Percentiles rank a stretch among this genome's conserved stretches.
phyloP scores from a whole-genome alignment of 208 protist species.

The Naegleria fowleri region DNA sequence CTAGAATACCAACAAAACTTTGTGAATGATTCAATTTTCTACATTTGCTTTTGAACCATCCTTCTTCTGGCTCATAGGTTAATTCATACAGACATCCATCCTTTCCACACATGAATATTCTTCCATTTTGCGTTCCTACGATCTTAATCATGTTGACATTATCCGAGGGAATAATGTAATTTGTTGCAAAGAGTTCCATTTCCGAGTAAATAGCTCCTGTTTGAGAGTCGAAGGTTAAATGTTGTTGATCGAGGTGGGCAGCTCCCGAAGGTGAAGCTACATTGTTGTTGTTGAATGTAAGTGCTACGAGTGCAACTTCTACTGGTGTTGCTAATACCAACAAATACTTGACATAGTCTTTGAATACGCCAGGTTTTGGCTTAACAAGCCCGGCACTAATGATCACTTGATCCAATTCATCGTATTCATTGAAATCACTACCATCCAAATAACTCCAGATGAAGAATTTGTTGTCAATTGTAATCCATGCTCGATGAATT shows the following conservation, averaged over 20 bases:
- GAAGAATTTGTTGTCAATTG: conserved; percentile 49
- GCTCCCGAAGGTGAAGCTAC: neutral
- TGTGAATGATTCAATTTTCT: conserved; percentile 34
- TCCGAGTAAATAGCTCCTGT: neutral
- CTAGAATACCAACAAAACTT: neutral
- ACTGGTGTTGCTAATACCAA: conserved; percentile 44
- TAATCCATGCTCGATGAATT: conserved; percentile 50
- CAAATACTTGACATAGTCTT: conserved; percentile 41
- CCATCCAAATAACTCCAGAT: conserved; percentile 49
- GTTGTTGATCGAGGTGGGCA: neutral
- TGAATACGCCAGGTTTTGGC: conserved; percentile 44
- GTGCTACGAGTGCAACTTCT: conserved; percentile 42
- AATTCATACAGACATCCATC: conserved; percentile 54
- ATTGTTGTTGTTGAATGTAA: conserved; percentile 33
- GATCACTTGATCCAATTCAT: conserved; percentile 43
- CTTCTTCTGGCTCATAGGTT: conserved; percentile 40
- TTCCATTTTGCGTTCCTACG: conserved; percentile 45
- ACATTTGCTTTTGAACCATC: conserved; percentile 36
- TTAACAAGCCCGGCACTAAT: conserved; percentile 32
- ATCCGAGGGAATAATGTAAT: conserved; percentile 39
- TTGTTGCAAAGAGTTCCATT: conserved; percentile 28
- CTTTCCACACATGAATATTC: conserved; percentile 48
- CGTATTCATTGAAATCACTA: conserved; percentile 23
- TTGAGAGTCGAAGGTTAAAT: neutral
- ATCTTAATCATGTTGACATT: conserved; percentile 50